Evolutionary conservation across 441 rosid genomes (phyloP).

Genomic region (Dalechampia spathulata): DNA sequence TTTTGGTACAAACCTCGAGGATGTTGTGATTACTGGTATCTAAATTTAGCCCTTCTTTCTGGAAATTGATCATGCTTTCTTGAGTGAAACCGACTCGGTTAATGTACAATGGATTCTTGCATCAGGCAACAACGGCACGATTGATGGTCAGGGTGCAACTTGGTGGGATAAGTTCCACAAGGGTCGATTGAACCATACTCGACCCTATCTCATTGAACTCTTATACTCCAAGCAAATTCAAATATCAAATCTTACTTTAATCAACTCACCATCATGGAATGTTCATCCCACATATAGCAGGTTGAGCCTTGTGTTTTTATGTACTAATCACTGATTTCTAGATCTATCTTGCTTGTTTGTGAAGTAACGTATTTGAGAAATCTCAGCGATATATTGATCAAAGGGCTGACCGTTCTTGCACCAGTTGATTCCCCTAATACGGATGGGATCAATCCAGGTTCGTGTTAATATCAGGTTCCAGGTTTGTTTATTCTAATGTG

Average conservation of each 20-base stretch:
- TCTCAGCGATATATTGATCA: slow-evolving; percentile 36
- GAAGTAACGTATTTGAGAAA: background rate
- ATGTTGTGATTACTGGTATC: slow-evolving; percentile 61
- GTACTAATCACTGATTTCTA: background rate
- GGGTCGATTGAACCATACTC: slow-evolving; percentile 29
- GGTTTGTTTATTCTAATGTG: background rate
- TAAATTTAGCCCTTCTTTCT: background rate
- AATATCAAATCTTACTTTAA: slow-evolving; percentile 47
- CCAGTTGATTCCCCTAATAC: slow-evolving; percentile 62
- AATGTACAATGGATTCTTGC: too few species aligned
- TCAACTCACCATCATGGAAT: slow-evolving; percentile 65
- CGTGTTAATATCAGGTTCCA: background rate
- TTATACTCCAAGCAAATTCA: slow-evolving; percentile 44
- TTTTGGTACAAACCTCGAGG: slow-evolving; percentile 54
- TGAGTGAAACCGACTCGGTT: too few species aligned
- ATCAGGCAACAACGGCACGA: slow-evolving; percentile 21
- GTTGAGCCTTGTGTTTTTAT: slow-evolving; percentile 6
- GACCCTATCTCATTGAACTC: slow-evolving; percentile 66
- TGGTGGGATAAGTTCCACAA: slow-evolving; percentile 59
- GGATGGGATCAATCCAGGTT: slow-evolving; percentile 77
- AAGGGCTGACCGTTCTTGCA: slow-evolving; percentile 45
- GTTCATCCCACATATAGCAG: slow-evolving; percentile 62
- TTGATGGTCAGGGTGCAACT: slow-evolving; percentile 53
- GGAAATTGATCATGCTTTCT: background rate
- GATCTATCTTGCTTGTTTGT: background rate